Evolutionary conservation across 768 basidiomycete species (phyloP).

Genomic region (Suillus clintonianus): DNA sequence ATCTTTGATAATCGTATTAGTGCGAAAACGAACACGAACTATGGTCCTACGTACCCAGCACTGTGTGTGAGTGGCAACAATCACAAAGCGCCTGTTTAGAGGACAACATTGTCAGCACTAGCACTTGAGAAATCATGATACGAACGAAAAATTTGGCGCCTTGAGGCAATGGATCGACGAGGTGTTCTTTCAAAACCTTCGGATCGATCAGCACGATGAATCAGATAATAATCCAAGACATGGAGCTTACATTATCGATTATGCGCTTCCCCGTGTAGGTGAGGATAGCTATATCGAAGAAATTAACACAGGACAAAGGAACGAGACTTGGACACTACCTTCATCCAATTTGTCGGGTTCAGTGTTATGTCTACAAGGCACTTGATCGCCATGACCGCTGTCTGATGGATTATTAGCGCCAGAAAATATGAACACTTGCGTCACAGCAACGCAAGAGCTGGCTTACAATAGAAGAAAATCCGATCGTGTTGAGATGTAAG

Average conservation of each 20-base stretch:
- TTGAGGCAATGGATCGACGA: constrained; percentile 24
- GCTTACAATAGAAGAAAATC: constrained; percentile 12
- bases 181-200: constrained; percentile 24
- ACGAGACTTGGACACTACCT: constrained; percentile 31
- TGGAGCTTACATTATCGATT: constrained; percentile 23
- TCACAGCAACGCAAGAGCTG: background rate
- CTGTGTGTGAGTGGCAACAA: constrained; percentile 30
- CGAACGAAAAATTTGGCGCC: constrained; percentile 30
- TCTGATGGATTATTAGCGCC: constrained; percentile 27
- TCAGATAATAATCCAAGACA: constrained; percentile 18
- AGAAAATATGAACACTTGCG: no score
- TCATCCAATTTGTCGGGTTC: constrained; percentile 57
- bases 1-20: constrained; percentile 13
- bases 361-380: constrained; percentile 39
- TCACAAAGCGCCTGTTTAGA: constrained; percentile 27
- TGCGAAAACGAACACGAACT: background rate
- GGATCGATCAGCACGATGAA: background rate
- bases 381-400: constrained; percentile 54
- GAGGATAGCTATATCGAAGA: constrained; percentile 11
- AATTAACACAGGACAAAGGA: background rate
- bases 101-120: background rate
- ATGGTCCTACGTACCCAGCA: constrained; percentile 19
- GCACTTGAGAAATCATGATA: background rate
- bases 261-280: constrained; percentile 16
- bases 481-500: background rate